Percentiles rank a stretch among this genome's conserved stretches.
These are phyloP conservation scores for Sugiyamaella japonica DNA, from an alignment of 1,139 yeast species.

Conservation along the genomic window DNA sequence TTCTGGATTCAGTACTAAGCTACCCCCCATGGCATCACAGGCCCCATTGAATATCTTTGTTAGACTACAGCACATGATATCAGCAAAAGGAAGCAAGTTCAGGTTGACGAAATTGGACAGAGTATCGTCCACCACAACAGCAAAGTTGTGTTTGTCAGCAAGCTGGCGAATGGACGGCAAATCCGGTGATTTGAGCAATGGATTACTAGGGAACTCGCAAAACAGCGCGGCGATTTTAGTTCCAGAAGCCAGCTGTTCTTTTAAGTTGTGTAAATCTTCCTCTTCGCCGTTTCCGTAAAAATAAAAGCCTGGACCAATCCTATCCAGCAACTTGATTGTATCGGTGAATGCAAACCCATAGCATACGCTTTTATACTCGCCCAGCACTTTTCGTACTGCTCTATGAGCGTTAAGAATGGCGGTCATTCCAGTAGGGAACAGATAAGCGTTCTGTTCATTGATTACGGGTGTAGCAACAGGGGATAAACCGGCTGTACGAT, in stretches of 20 bases:
- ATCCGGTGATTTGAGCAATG: constrained; percentile 81
- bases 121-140: constrained; percentile 87
- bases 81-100: constrained; percentile 78
- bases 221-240: constrained; percentile 66
- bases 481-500: constrained; percentile 38
- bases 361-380: constrained; percentile 65
- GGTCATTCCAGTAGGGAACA: constrained; percentile 93
- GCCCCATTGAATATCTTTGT: constrained; percentile 97
- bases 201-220: constrained; percentile 95
- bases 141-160: constrained; percentile 69
- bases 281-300: constrained; percentile 86
- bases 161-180: constrained; percentile 61
- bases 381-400: constrained; percentile 49
- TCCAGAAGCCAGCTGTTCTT: constrained; percentile 60
- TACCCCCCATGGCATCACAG: constrained; percentile 94
- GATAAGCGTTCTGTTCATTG: constrained; percentile 66
- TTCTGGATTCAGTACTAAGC: constrained; percentile 74
- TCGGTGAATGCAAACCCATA: constrained; percentile 96
- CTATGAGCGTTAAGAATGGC: constrained; percentile 83
- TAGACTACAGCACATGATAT: constrained; percentile 79
- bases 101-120: constrained; percentile 87
- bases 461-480: constrained; percentile 39
- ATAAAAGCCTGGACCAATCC: constrained; percentile 81
- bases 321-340: constrained; percentile 76
- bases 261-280: constrained; percentile 64